Evolutionary conservation across 306 rosid genomes (phyloP), one percentile per base, ranked within the genome.

Genomic region (Quercus glauca): DNA sequence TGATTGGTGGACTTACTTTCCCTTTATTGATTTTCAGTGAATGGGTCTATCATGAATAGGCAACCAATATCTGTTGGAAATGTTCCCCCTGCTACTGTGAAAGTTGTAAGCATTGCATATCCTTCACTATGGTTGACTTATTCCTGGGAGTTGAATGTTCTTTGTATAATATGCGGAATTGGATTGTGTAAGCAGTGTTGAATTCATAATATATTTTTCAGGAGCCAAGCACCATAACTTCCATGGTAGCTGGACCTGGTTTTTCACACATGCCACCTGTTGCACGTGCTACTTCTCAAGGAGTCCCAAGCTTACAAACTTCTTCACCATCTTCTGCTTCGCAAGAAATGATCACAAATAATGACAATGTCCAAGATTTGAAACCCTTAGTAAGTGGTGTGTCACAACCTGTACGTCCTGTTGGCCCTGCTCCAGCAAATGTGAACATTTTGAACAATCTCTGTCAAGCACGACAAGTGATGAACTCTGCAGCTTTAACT

Each of bases 291-390:
- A 60, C 92, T 78, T 73, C 89, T 75, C 99, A 91, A 85, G 97
- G 89, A 87, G 84, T 93, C 73, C 92, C 97, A 23, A 90, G 89
- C 89, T 82, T 96, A 91, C 97, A 88, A 89, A 83, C 93, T 15
- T 90, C 99, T 65, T 90, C 97, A 80, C 97, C 99, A 74, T 82
- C 92, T 81, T 90, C 97, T 69, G 83, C 83, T 82, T 90, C 99
- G 81, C 99, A 92, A 79, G 97, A 93, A 74, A 85, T 90, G 87
- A 73, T 85, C 82, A 53, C 94, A 74, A 96, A 60, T 84, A 96
- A 85, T 79, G 99, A 96, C 20, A 89, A 78, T 89, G 81, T 79
- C 31, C 88, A 86, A 80, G 99, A 96, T 70, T 85, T 90, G 83
- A 91, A 96, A 82, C 97, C 99, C 77, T 60, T 76, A 41, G 92